Conservation (phyloP, 805 yeast species). For the Wickerhamiella dianesei region DNA sequence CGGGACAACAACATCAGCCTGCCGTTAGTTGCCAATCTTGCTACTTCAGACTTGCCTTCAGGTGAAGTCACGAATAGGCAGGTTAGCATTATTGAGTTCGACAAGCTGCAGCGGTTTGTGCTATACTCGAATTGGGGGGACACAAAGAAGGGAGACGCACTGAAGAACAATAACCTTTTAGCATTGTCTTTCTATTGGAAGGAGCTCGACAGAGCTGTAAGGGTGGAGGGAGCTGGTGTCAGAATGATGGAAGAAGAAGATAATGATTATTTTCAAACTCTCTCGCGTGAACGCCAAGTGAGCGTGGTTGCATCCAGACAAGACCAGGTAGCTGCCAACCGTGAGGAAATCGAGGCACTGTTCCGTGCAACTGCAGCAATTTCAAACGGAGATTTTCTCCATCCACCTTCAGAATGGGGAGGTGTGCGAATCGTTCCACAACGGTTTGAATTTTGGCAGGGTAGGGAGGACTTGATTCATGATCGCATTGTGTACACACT, state of each 20-base stretch:
- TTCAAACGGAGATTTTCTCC: slow-evolving; percentile 55
- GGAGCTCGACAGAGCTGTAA: slow-evolving; percentile 74
- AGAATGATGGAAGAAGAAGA: slow-evolving; percentile 56
- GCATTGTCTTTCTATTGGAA: slow-evolving; percentile 88
- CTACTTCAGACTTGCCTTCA: slow-evolving; percentile 74
- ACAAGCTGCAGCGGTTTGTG: slow-evolving; percentile 56
- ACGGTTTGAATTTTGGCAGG: slow-evolving; percentile 96
- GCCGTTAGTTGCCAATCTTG: slow-evolving; percentile 71
- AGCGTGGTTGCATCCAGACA: slow-evolving; percentile 97
- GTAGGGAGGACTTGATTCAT: slow-evolving; percentile 75
- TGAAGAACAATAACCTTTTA: slow-evolving; percentile 57
- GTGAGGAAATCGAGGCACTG: slow-evolving; percentile 48
- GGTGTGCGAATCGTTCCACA: slow-evolving; percentile 78
- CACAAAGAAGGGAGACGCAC: slow-evolving; percentile 65
- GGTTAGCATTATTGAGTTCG: slow-evolving; percentile 77
- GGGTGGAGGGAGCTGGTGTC: slow-evolving; percentile 78
- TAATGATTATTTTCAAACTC: slow-evolving; percentile 61
- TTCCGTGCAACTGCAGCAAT: slow-evolving; percentile 36
- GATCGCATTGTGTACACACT: slow-evolving; percentile 56
- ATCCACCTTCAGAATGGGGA: slow-evolving; percentile 92
- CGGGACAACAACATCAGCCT: slow-evolving; percentile 38
- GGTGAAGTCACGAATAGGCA: slow-evolving; percentile 79
- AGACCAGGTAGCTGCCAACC: slow-evolving; percentile 39
- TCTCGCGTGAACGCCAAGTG: slow-evolving; percentile 82
- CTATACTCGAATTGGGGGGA: slow-evolving; percentile 83